phyloP scores from a whole-genome alignment of 345 rosid genomes.

The Aquilaria sinensis region DNA sequence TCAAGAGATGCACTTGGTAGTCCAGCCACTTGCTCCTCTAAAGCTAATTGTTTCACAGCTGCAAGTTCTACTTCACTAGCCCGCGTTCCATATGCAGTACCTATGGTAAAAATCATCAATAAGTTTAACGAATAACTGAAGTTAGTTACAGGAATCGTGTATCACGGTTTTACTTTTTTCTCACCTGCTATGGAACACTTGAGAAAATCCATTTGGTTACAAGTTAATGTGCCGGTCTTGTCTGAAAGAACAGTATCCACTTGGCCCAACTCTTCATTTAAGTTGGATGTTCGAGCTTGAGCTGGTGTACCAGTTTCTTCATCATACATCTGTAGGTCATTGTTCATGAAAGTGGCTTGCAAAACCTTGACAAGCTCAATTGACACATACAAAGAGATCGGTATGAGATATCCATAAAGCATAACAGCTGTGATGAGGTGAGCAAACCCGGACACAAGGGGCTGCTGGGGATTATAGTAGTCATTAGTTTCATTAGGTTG shows the following conservation, averaged over 20 bases:
- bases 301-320: conserved; percentile 48
- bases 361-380: conserved; percentile 68
- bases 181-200: conserved; percentile 75
- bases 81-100: conserved; percentile 16
- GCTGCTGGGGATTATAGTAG: conserved; percentile 38
- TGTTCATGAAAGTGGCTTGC: conserved; percentile 64
- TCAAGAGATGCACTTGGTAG: conserved; percentile 10
- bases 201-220: conserved; percentile 78
- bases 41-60: conserved; percentile 22
- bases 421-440: conserved; percentile 56
- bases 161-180: conserved; percentile 20
- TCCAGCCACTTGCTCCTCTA: conserved; percentile 10
- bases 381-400: conserved; percentile 74
- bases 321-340: conserved; percentile 60
- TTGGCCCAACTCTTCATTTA: conserved; percentile 80
- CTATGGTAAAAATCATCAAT: conserved; percentile 30
- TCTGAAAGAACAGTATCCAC: conserved; percentile 69
- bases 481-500: conserved; percentile 1
- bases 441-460: conserved; percentile 30
- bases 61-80: conserved; percentile 8
- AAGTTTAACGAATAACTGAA: conserved; percentile 54
- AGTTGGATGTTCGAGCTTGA: conserved; percentile 63
- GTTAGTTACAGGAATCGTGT: conserved; percentile 46
- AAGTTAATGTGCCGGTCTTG: conserved; percentile 83
- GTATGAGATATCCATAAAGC: conserved; percentile 72